Percentiles rank a stretch among this genome's conserved stretches.
Conservation (phyloP, 1,284 basidiomycete species). For the Apiotrichum domesticum region DNA sequence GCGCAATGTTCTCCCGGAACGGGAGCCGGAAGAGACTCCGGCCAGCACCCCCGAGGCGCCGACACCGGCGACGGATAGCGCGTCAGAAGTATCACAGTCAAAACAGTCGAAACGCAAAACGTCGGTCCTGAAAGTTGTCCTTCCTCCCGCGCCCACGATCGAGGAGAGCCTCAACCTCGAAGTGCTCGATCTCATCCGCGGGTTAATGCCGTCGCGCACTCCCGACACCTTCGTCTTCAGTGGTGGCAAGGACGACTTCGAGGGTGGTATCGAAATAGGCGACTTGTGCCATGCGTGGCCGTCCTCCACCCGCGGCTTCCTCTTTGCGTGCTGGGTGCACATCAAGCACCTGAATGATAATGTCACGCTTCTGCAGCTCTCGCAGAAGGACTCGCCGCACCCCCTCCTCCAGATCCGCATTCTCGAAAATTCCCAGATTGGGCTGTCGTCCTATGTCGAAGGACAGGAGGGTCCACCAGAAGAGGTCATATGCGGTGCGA, state of each 20-base stretch:
- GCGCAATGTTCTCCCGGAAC: constrained; percentile 20
- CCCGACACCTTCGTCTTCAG: constrained; percentile 40
- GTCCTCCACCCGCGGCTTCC: constrained; percentile 35
- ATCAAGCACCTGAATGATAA: constrained; percentile 39
- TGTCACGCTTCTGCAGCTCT: constrained; percentile 39
- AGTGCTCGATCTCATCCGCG: constrained; percentile 36
- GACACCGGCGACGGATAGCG: background rate
- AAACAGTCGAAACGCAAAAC: background rate
- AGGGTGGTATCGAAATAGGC: constrained; percentile 32
- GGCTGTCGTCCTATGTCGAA: constrained; percentile 22
- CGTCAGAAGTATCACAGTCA: background rate
- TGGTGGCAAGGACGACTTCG: constrained; percentile 19
- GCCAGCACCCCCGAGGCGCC: background rate
- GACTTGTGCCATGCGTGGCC: constrained; percentile 40
- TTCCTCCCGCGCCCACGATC: background rate
- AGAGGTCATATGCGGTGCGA: constrained; percentile 38
- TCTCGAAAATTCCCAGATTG: constrained; percentile 45
- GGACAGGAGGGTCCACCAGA: constrained; percentile 12
- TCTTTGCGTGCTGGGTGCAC: constrained; percentile 41
- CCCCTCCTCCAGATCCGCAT: constrained; percentile 39
- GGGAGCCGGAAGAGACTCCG: constrained; percentile 1
- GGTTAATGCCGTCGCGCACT: constrained; percentile 35
- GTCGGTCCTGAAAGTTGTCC: background rate
- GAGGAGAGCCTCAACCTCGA: constrained; percentile 31
- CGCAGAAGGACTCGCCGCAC: constrained; percentile 18